Percentiles rank a stretch among this genome's conserved stretches.
These are phyloP conservation scores for Wakefieldia striispora DNA, from an alignment of 768 basidiomycete species.

Conservation along the genomic window DNA sequence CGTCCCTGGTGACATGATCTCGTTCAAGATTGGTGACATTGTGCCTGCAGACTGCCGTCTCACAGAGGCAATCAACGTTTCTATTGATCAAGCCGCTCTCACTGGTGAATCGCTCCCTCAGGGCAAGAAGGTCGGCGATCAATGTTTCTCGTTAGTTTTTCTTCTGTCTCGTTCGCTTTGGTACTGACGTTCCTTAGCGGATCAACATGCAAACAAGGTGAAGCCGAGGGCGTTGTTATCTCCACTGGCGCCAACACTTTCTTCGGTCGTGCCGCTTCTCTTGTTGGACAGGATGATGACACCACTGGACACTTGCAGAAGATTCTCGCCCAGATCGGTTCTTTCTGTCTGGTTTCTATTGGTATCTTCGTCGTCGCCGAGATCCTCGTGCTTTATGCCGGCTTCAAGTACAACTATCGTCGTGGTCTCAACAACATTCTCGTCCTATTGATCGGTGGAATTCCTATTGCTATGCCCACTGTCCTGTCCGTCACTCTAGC, in stretches of 20 bases:
- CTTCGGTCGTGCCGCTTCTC: conserved; percentile 97
- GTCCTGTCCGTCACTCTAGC: conserved; percentile 97
- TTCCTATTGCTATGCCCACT: conserved; percentile 99
- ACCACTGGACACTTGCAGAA: conserved; percentile 98
- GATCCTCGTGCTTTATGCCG: conserved; percentile 91
- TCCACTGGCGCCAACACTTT: conserved; percentile 98
- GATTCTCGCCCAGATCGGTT: conserved; percentile 96
- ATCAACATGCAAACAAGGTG: conserved; percentile 98
- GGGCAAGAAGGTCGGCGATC: conserved; percentile 89
- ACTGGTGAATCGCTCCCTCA: conserved; percentile 96
- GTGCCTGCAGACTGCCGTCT: conserved; percentile 98
- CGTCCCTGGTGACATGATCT: conserved; percentile 93
- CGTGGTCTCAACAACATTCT: conserved; percentile 96
- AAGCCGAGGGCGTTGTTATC: conserved; percentile 98
- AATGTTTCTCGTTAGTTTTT: conserved; percentile 92
- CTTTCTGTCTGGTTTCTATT: conserved; percentile 95
- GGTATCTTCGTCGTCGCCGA: conserved; percentile 95
- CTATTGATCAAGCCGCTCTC: conserved; percentile 96
- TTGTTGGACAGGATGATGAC: conserved; percentile 97
- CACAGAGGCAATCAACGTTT: conserved; percentile 94
- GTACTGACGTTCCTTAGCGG: conserved; percentile 48
- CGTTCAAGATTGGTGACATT: conserved; percentile 99
- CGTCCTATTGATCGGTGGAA: conserved; percentile 98
- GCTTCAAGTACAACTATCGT: conserved; percentile 88
- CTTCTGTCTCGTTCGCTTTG: not conserved